Conservation (phyloP, 257 asterid genomes). For the Capsicum baccatum region DNA sequence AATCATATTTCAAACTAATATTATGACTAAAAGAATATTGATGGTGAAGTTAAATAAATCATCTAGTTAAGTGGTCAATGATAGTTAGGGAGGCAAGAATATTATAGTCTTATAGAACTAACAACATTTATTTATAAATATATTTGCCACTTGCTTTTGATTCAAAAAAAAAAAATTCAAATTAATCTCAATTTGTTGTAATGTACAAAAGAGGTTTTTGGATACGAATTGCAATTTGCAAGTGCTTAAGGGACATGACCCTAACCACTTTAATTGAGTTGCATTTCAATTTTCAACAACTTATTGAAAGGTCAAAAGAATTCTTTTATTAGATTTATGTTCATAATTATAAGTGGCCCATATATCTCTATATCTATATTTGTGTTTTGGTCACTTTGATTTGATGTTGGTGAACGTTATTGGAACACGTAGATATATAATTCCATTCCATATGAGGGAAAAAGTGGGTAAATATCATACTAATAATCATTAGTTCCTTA, state of each 20-base stretch:
- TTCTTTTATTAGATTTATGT: too few species aligned
- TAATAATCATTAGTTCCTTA: background rate
- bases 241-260: conserved; percentile 17
- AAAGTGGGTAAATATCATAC: conserved; percentile 13
- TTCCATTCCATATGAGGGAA: conserved; percentile 32
- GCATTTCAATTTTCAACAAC: background rate
- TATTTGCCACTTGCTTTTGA: background rate
- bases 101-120: background rate
- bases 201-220: background rate
- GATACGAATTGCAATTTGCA: conserved; percentile 22
- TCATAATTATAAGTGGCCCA: background rate
- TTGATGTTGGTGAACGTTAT: conserved; percentile 36
- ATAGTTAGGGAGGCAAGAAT: background rate
- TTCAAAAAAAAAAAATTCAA: background rate
- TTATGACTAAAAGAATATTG: background rate
- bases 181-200: conserved; percentile 6
- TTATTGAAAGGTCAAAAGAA: conserved; percentile 15
- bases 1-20: background rate
- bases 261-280: background rate
- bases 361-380: background rate
- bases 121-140: background rate
- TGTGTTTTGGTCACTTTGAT: background rate
- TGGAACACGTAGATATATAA: conserved; percentile 15
- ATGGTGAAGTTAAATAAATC: background rate
- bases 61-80: background rate